A percentile compares a stretch with the other conserved stretches of the same genome.
Evolutionary conservation across 2,329 filamentous ascomycete species (phyloP).

Genomic region (Monilinia fructigena): DNA sequence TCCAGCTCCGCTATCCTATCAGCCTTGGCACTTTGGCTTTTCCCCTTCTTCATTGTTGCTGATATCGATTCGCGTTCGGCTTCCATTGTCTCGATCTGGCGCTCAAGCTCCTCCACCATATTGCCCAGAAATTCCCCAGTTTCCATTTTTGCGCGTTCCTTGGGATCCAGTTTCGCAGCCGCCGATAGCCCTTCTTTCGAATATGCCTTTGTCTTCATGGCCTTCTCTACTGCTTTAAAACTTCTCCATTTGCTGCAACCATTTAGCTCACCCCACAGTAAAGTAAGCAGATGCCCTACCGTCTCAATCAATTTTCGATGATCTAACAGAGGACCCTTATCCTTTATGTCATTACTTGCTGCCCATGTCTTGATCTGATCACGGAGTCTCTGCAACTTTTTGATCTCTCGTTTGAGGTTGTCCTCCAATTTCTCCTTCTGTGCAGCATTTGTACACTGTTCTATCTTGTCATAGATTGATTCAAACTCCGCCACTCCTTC

Average conservation of each 20-base stretch:
- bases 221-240: conserved; percentile 99
- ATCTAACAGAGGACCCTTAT: conserved; percentile 92
- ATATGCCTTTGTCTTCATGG: conserved; percentile 99
- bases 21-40: conserved; percentile 78
- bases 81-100: conserved; percentile 89
- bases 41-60: conserved; percentile 90
- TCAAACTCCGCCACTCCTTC: conserved; percentile 94
- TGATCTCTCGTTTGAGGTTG: conserved; percentile 98
- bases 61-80: conserved; percentile 86
- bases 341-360: conserved; percentile 97
- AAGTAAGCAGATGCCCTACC: conserved; percentile 50
- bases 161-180: conserved; percentile 91
- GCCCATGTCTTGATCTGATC: conserved; percentile 99
- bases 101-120: conserved; percentile 90
- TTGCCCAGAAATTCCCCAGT: conserved; percentile 79
- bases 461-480: conserved; percentile 95
- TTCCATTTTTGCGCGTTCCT: conserved; percentile 91
- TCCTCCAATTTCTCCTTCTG: conserved; percentile 99
- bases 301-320: conserved; percentile 96
- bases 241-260: conserved; percentile 88
- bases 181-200: conserved; percentile 96
- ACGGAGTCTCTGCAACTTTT: conserved; percentile 95
- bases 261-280: conserved; percentile 33
- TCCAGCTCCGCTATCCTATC: conserved; percentile 88
- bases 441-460: conserved; percentile 83